Base-by-base conservation (phyloP, 139 green algal species). In the Zygnema cylindricum region DNA sequence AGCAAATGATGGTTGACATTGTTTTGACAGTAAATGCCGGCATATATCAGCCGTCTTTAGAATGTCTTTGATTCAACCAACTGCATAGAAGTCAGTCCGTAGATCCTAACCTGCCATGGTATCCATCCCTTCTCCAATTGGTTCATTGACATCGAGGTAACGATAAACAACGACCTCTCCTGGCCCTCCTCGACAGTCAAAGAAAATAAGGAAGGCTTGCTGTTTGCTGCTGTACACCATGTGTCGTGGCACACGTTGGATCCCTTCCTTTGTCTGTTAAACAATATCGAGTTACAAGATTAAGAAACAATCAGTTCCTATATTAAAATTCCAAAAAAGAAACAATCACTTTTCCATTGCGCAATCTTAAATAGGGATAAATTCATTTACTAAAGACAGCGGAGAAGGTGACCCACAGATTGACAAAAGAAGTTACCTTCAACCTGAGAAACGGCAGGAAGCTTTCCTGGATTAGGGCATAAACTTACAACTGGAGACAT, bases 161-260 rank as follows among this genome's bases (percentile, higher is more conserved):
- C 82, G 57, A 22, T 87, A 82, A 33, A 87, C 32, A 69, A 87
- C 42, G 25, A 84, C 69, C 81, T 90, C 85, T 33, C 35, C 40
- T 55, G 35, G 36, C 2, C 40, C 81, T 39, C 81, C 86, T 25
- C 81, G 23, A 2, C 82, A 79, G 57, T 89, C 81, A 25, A 90
- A 90, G 69, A 90, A 89, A 16, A 90, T 39, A 41, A 90, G 54
- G 3, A 55, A 90, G 21, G 49, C 85, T 33, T 89, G 36, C 69
- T 90, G 86, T 38, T 82, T 82, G 77, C 35, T 23, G 81, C 86
- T 90, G 43, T 89, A 82, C 32, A 88, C 81, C 39, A 90, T 81
- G 69, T 90, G 79, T 41, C 36, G 85, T 2, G 86, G 38, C 38
- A 40, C 25, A 41, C 85, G 32, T 38, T 89, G 38, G 21, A 32